phyloP scores from a whole-genome alignment of 208 protist genomes.

The Acanthamoeba castellanii region DNA sequence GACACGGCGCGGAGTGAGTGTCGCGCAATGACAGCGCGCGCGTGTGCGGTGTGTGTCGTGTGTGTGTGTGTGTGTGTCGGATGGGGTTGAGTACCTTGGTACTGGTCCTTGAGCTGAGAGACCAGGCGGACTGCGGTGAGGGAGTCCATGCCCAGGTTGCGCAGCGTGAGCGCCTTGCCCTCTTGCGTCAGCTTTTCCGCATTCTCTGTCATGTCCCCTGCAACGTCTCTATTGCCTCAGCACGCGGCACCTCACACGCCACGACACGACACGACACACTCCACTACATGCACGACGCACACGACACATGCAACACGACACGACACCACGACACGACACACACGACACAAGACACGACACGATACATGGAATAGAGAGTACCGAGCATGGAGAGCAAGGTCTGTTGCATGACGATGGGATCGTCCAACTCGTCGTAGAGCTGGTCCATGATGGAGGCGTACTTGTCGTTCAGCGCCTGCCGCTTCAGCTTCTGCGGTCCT shows the following conservation, averaged over 20 bases:
- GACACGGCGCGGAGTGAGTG: background rate
- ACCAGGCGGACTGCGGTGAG: constrained; percentile 7
- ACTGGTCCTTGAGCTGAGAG: constrained; percentile 28
- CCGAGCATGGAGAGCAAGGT: constrained; percentile 5
- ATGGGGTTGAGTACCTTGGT: background rate
- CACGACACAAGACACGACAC: too few species aligned
- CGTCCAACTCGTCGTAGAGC: constrained; percentile 12
- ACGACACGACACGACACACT: background rate
- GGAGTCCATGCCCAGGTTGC: constrained; percentile 28
- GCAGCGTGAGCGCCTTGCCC: background rate
- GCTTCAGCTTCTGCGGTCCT: constrained; percentile 14
- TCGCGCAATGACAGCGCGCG: too few species aligned
- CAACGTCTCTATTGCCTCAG: background rate
- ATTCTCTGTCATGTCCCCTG: background rate
- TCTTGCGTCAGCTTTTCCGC: background rate
- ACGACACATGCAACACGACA: background rate
- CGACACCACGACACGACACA: too few species aligned
- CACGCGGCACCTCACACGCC: too few species aligned
- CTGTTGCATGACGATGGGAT: background rate
- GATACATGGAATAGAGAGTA: too few species aligned
- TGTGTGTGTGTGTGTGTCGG: background rate
- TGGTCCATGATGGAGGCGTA: background rate
- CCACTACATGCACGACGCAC: too few species aligned
- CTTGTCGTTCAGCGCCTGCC: background rate
- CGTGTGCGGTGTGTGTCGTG: background rate